These are phyloP conservation scores for Solanum chacoense DNA, from an alignment of 305 asterid species.

Conservation along the genomic window DNA sequence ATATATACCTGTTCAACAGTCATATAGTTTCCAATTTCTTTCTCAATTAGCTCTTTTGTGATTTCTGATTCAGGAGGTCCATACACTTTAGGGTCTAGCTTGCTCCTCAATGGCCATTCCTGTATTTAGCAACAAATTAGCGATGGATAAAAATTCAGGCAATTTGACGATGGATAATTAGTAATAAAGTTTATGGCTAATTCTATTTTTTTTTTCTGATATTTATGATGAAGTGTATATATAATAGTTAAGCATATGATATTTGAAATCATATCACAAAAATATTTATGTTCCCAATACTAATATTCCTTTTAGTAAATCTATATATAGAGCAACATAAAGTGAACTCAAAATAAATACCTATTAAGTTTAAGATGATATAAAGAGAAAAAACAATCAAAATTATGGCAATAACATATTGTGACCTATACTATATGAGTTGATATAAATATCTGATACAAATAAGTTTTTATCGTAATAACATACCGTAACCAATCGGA, in stretches of 20 bases:
- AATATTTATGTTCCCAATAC: background rate
- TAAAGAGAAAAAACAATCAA: too few relatives aligned
- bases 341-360: too few relatives aligned
- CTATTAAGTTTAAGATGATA: too few relatives aligned
- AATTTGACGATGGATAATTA: background rate
- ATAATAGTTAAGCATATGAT: background rate
- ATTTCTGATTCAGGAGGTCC: constrained; percentile 71
- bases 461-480: background rate
- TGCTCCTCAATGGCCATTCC: constrained; percentile 87
- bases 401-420: too few relatives aligned
- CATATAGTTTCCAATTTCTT: constrained; percentile 30
- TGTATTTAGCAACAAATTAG: background rate
- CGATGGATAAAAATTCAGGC: background rate
- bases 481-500: constrained; percentile 52
- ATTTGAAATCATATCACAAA: too few relatives aligned
- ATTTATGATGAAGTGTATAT: too few relatives aligned
- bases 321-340: too few relatives aligned
- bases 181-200: background rate
- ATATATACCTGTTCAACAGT: constrained; percentile 46
- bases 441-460: background rate
- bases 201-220: too few relatives aligned
- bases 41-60: constrained; percentile 38
- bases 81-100: constrained; percentile 51
- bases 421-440: background rate
- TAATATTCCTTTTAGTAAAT: background rate